These are phyloP conservation scores for Chionographis japonica DNA, from an alignment of 106 monocot species.

Conservation along the genomic window DNA sequence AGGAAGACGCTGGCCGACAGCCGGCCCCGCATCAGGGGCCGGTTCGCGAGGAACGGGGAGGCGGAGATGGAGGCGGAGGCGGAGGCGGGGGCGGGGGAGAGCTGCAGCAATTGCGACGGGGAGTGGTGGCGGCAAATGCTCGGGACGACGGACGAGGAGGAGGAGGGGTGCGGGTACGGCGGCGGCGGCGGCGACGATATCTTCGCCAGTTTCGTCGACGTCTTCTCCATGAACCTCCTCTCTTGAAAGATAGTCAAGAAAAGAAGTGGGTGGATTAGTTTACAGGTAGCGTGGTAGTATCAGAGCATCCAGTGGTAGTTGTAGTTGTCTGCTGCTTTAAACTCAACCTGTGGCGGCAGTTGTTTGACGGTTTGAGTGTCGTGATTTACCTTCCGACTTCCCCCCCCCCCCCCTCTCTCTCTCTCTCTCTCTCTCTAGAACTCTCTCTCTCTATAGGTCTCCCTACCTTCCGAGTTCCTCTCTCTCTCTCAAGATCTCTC, in stretches of 20 bases:
- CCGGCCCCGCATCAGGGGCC: slow-evolving; percentile 32
- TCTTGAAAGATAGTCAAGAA: not conserved
- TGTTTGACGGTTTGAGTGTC: too few species aligned
- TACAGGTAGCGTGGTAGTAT: too few species aligned
- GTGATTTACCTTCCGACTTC: too few species aligned
- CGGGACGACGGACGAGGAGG: not conserved
- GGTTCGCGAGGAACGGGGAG: slow-evolving; percentile 41
- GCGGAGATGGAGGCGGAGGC: slow-evolving; percentile 17
- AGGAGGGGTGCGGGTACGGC: slow-evolving; percentile 5
- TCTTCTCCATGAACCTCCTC: slow-evolving; percentile 20
- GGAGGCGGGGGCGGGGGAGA: slow-evolving; percentile 10
- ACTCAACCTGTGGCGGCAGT: too few species aligned
- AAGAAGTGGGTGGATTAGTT: too few species aligned
- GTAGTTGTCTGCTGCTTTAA: too few species aligned
- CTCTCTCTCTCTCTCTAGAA: too few species aligned
- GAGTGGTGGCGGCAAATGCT: slow-evolving; percentile 24
- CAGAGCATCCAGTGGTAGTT: not conserved
- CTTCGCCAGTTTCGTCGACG: slow-evolving; percentile 24
- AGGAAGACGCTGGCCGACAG: slow-evolving; percentile 46
- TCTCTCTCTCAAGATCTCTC: too few species aligned
- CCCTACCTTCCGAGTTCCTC: too few species aligned
- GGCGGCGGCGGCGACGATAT: slow-evolving; percentile 22
- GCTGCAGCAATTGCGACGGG: not conserved
- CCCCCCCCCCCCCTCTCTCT: too few species aligned
- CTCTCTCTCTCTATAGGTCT: too few species aligned